These are phyloP conservation scores for Rhypophila decipiens DNA, from an alignment of 495 filamentous ascomycete species.

Conservation along the genomic window DNA sequence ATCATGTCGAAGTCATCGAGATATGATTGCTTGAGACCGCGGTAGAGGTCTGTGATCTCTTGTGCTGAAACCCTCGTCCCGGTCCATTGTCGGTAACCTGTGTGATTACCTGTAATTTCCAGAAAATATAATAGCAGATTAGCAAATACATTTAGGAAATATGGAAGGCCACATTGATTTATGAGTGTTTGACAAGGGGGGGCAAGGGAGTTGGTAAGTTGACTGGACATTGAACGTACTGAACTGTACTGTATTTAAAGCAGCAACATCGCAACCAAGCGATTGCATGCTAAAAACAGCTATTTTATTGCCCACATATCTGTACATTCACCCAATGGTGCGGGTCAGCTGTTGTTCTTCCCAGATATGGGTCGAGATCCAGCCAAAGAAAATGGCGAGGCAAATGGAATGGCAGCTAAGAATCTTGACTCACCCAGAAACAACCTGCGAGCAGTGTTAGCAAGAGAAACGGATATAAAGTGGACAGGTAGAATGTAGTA, in stretches of 20 bases:
- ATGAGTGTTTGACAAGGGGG: too few relatives aligned
- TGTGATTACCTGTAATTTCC: slow-evolving; percentile 70
- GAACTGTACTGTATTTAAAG: slow-evolving; percentile 92
- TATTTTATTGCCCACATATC: slow-evolving; percentile 96
- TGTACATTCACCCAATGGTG: too few relatives aligned
- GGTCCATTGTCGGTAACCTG: slow-evolving; percentile 79
- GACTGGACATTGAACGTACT: slow-evolving; percentile 43
- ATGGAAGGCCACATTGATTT: too few relatives aligned
- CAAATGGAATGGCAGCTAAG: not conserved
- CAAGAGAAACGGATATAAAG: slow-evolving; percentile 10
- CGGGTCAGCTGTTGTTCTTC: too few relatives aligned
- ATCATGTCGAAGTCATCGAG: slow-evolving; percentile 85
- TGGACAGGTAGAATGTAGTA: slow-evolving; percentile 6
- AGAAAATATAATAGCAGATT: not conserved
- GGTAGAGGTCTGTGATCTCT: slow-evolving; percentile 79
- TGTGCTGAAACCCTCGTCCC: slow-evolving; percentile 72
- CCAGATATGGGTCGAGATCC: too few relatives aligned
- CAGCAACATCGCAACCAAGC: slow-evolving; percentile 86
- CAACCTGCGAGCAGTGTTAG: slow-evolving; percentile 54
- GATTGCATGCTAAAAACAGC: slow-evolving; percentile 87
- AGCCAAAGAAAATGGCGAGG: too few relatives aligned
- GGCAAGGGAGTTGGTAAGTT: slow-evolving; percentile 1
- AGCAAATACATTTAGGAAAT: too few relatives aligned
- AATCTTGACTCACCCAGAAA: slow-evolving; percentile 61
- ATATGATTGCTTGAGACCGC: slow-evolving; percentile 73